These are phyloP conservation scores for Verticillium alfalfae DNA, from an alignment of 2,329 filamentous ascomycete species.

Conservation along the genomic window DNA sequence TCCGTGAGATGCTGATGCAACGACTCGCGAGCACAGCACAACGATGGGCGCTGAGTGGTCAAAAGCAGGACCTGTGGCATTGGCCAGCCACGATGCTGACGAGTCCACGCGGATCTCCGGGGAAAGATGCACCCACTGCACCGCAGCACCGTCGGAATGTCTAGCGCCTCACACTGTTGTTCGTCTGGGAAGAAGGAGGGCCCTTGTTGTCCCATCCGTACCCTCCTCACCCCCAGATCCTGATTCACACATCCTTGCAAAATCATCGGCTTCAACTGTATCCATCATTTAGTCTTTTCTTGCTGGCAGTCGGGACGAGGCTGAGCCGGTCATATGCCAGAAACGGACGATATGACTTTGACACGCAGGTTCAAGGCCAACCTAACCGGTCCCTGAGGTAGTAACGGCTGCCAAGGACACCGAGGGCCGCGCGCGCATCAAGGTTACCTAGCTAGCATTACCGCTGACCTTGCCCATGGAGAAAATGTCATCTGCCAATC, in stretches of 20 bases:
- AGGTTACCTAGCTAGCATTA: background rate
- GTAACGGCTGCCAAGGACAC: background rate
- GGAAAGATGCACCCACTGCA: slow-evolving; percentile 1
- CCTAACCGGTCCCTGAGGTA: background rate
- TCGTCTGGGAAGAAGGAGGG: background rate
- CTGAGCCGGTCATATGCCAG: background rate
- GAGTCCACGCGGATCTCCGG: slow-evolving; percentile 3
- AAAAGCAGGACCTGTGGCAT: background rate
- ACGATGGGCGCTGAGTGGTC: background rate
- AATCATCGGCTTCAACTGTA: background rate
- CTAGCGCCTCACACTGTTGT: background rate
- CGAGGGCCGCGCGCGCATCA: background rate
- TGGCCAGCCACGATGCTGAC: slow-evolving; percentile 2
- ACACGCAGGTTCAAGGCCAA: background rate
- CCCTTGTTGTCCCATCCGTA: background rate
- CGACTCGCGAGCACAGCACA: background rate
- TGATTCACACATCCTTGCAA: background rate
- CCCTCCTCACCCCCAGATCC: background rate
- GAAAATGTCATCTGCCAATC: background rate
- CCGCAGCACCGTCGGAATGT: background rate
- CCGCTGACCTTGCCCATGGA: background rate
- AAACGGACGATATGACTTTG: background rate
- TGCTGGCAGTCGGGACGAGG: background rate
- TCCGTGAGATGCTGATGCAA: background rate
- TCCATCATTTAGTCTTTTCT: background rate